Conservation (phyloP, 2,329 filamentous ascomycete genomes). For the Epichloe elymi region DNA sequence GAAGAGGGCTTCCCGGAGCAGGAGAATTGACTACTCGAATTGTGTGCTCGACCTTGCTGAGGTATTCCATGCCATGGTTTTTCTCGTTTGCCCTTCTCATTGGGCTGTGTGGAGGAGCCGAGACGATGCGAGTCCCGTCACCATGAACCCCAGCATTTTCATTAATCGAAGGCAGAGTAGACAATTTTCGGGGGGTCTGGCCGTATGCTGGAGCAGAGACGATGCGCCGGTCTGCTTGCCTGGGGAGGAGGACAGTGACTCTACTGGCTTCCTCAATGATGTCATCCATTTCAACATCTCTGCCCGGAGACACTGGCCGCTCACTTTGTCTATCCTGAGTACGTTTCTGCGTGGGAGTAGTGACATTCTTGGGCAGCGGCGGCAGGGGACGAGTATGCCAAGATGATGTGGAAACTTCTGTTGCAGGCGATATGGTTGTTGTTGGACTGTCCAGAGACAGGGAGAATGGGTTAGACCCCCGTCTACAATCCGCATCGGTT, state of each 20-base stretch:
- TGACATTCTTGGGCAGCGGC: constrained; percentile 27
- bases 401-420: constrained; percentile 18
- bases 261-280: constrained; percentile 14
- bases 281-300: constrained; percentile 10
- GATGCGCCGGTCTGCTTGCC: constrained; percentile 29
- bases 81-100: constrained; percentile 18
- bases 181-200: constrained; percentile 23
- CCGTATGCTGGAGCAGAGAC: constrained; percentile 38
- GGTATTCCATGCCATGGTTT: constrained; percentile 28
- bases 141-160: constrained; percentile 23
- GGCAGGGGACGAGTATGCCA: constrained; percentile 40
- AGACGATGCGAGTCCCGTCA: constrained; percentile 32
- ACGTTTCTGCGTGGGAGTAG: constrained; percentile 9
- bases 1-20: constrained; percentile 20
- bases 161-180: constrained; percentile 35
- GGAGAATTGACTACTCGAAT: constrained; percentile 43
- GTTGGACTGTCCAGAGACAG: constrained; percentile 24
- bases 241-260: constrained; percentile 18
- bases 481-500: constrained; percentile 18
- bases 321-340: constrained; percentile 10
- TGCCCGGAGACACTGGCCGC: constrained; percentile 15
- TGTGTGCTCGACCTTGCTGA: constrained; percentile 34
- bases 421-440: constrained; percentile 13
- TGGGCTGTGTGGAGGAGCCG: constrained; percentile 29
- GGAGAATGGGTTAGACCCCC: constrained; percentile 29